Conservation (phyloP, 371 early-diverging fungal species). For the Batkoa obscura region DNA sequence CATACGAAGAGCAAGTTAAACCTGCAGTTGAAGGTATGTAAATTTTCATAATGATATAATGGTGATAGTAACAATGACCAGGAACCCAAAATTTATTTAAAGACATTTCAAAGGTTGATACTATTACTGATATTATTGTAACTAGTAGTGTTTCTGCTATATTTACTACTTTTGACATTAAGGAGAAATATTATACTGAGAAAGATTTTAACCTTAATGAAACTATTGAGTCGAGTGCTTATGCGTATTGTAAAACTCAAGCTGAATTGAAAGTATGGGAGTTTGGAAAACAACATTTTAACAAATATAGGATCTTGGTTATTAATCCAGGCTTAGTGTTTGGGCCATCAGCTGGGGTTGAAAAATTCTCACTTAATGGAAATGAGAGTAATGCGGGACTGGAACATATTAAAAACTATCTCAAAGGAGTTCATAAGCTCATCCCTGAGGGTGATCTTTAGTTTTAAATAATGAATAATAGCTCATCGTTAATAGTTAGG, state of each 20-base stretch:
- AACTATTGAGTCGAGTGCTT: neutral
- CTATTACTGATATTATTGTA: neutral
- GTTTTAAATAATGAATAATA: neutral
- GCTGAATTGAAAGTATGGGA: slow-evolving; percentile 1
- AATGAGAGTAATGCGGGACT: neutral
- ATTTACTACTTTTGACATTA: neutral
- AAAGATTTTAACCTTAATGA: neutral
- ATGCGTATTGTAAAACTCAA: neutral
- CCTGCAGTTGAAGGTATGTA: neutral
- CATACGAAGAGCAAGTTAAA: neutral
- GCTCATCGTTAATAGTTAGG: neutral
- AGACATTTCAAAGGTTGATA: neutral
- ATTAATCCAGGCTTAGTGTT: neutral
- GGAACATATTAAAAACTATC: neutral
- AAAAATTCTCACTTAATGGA: neutral
- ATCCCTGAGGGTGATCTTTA: neutral
- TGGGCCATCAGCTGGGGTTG: neutral
- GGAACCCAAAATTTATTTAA: neutral
- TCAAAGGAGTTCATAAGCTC: neutral
- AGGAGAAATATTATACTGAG: neutral
- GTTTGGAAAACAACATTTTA: neutral
- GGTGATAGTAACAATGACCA: neutral
- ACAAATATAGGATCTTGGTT: neutral
- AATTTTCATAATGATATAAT: neutral
- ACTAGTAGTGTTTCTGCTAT: neutral